Conservation (phyloP, 2,329 filamentous ascomycete genomes). For the Pseudogymnoascus sp. region DNA sequence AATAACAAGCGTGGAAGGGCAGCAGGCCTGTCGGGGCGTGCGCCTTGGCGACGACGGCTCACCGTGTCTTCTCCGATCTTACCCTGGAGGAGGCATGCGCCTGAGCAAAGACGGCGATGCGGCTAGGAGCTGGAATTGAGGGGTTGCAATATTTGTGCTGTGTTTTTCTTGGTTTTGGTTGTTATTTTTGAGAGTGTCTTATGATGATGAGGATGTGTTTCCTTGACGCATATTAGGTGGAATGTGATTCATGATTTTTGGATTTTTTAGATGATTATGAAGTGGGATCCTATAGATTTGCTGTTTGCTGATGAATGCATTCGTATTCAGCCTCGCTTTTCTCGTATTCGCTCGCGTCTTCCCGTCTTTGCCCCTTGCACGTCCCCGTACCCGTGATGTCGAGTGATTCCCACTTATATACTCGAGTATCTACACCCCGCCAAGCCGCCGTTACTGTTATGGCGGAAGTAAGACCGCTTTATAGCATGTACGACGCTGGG, state of each 20-base stretch:
- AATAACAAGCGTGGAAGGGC: constrained; percentile 30
- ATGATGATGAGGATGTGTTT: not conserved
- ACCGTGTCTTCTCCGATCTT: not conserved
- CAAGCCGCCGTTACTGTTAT: not conserved
- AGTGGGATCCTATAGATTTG: constrained; percentile 8
- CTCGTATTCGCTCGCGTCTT: not conserved
- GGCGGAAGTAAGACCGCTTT: not conserved
- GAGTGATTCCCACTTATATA: not conserved
- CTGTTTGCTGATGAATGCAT: not conserved
- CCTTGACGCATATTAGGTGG: not conserved
- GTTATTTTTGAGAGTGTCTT: not conserved
- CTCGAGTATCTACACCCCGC: not conserved
- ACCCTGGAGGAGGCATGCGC: not conserved
- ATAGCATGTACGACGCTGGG: not conserved
- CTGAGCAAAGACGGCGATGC: constrained; percentile 7
- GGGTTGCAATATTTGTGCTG: not conserved
- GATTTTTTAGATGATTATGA: constrained; percentile 9
- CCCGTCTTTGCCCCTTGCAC: not conserved
- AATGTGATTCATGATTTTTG: constrained; percentile 8
- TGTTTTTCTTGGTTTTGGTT: not conserved
- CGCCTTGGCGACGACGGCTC: constrained; percentile 6
- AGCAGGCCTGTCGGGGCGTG: constrained; percentile 23
- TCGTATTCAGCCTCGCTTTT: not conserved
- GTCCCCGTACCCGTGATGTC: not conserved
- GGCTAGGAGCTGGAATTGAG: not conserved